Conservation (phyloP, 352 stramenopile species). For the Peronospora belbahrii region DNA sequence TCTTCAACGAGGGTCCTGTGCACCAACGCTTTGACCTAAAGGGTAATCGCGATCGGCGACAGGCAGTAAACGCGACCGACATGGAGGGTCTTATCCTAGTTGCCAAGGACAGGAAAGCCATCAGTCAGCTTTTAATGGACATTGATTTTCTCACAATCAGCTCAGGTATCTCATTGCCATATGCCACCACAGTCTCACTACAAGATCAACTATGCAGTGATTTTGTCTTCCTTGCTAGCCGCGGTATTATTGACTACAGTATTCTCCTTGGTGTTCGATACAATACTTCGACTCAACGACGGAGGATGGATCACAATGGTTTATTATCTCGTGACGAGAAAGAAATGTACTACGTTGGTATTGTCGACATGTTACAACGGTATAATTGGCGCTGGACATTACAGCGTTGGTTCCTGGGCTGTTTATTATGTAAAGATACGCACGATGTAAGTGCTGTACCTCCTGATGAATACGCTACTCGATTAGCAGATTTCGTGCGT, state of each 20-base stretch:
- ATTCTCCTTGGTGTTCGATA: constrained; percentile 69
- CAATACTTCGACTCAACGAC: constrained; percentile 24
- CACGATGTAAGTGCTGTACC: constrained; percentile 77
- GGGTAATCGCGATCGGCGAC: constrained; percentile 65
- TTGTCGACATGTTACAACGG: constrained; percentile 78
- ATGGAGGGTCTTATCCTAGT: constrained; percentile 61
- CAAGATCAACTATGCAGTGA: constrained; percentile 73
- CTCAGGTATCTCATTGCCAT: constrained; percentile 46
- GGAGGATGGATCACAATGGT: constrained; percentile 22
- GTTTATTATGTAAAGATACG: constrained; percentile 72
- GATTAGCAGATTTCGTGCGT: constrained; percentile 66
- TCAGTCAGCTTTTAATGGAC: constrained; percentile 78
- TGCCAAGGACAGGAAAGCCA: constrained; percentile 46
- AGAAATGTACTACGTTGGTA: constrained; percentile 70
- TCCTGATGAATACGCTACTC: constrained; percentile 55
- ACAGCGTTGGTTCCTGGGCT: constrained; percentile 66
- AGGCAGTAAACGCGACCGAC: constrained; percentile 51
- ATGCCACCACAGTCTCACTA: constrained; percentile 29
- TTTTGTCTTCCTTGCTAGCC: constrained; percentile 74
- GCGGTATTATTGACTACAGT: constrained; percentile 83
- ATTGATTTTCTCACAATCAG: constrained; percentile 82
- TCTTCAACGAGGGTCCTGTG: constrained; percentile 74
- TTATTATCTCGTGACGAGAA: constrained; percentile 43
- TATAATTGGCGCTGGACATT: constrained; percentile 84
- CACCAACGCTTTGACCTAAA: constrained; percentile 80